phyloP scores from a whole-genome alignment of 2,329 filamentous ascomycete species.

The Sphaerulina musiva region DNA sequence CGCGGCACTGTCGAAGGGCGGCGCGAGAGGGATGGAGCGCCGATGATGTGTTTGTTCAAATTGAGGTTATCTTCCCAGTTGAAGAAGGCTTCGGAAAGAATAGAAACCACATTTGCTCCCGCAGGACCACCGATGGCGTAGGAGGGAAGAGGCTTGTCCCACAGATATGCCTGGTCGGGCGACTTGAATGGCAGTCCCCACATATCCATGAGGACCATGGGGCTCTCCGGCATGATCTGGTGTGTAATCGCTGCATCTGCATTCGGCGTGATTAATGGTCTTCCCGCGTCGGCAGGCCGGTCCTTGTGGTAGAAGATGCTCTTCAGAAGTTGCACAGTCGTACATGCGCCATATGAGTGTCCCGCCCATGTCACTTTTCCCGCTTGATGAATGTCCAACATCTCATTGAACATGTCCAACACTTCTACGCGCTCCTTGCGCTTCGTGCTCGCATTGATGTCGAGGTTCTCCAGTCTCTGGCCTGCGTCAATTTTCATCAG shows the following conservation, averaged over 20 bases:
- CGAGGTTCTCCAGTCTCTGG: slow-evolving; percentile 41
- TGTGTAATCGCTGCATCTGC: slow-evolving; percentile 50
- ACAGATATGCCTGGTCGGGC: slow-evolving; percentile 56
- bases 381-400: slow-evolving; percentile 61
- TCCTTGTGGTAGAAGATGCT: slow-evolving; percentile 60
- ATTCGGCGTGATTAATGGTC: slow-evolving; percentile 56
- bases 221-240: slow-evolving; percentile 63
- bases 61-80: slow-evolving; percentile 70
- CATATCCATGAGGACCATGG: slow-evolving; percentile 67
- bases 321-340: slow-evolving; percentile 70
- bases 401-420: slow-evolving; percentile 54
- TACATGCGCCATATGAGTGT: slow-evolving; percentile 75
- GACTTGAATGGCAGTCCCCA: slow-evolving; percentile 70
- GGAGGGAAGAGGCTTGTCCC: slow-evolving; percentile 64
- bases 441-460: slow-evolving; percentile 35
- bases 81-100: slow-evolving; percentile 71
- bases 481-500: slow-evolving; percentile 60
- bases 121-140: slow-evolving; percentile 51
- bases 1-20: slow-evolving; percentile 26
- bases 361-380: slow-evolving; percentile 70
- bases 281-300: slow-evolving; percentile 38
- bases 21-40: slow-evolving; percentile 27
- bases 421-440: slow-evolving; percentile 38
- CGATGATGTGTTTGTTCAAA: slow-evolving; percentile 59
- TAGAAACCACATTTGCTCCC: slow-evolving; percentile 56